A percentile compares a stretch with the other conserved stretches of the same genome.
These are phyloP conservation scores for Kwoniella sp. DNA, from an alignment of 768 basidiomycete species.

Conservation along the genomic window DNA sequence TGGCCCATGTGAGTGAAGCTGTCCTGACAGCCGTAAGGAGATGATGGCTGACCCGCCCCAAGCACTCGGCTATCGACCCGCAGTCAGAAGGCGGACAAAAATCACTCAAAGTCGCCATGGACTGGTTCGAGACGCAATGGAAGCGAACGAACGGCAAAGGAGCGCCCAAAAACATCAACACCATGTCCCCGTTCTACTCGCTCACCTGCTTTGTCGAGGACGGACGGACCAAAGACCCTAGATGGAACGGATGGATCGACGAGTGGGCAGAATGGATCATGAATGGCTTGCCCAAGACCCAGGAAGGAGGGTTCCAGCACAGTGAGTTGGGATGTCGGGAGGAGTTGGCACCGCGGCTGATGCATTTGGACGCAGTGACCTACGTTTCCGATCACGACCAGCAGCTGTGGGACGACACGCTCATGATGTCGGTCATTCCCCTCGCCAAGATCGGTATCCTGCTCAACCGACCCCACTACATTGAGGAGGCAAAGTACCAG, in stretches of 20 bases:
- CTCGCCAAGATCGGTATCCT: constrained; percentile 59
- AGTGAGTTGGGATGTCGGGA: constrained; percentile 42
- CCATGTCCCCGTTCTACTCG: constrained; percentile 56
- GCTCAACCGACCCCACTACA: constrained; percentile 56
- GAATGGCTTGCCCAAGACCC: constrained; percentile 55
- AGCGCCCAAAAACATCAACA: constrained; percentile 61
- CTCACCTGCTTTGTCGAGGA: constrained; percentile 33
- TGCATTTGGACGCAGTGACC: constrained; percentile 23
- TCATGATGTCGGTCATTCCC: constrained; percentile 60
- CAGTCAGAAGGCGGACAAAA: constrained; percentile 21
- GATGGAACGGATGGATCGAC: constrained; percentile 45
- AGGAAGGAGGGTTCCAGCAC: constrained; percentile 38
- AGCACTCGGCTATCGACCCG: constrained; percentile 43
- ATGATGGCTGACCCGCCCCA: not conserved
- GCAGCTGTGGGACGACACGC: constrained; percentile 60
- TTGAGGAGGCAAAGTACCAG: constrained; percentile 59
- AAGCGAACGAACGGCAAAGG: constrained; percentile 51
- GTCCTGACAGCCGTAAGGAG: not conserved
- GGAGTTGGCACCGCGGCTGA: too few species aligned
- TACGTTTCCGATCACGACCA: constrained; percentile 54
- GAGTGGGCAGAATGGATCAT: constrained; percentile 54
- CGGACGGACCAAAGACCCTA: constrained; percentile 25
- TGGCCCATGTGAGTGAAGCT: constrained; percentile 32
- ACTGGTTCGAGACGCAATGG: constrained; percentile 57
- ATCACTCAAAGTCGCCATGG: constrained; percentile 53